Conservation (phyloP, 371 early-diverging fungal species). For the Sporodiniella umbellata region DNA sequence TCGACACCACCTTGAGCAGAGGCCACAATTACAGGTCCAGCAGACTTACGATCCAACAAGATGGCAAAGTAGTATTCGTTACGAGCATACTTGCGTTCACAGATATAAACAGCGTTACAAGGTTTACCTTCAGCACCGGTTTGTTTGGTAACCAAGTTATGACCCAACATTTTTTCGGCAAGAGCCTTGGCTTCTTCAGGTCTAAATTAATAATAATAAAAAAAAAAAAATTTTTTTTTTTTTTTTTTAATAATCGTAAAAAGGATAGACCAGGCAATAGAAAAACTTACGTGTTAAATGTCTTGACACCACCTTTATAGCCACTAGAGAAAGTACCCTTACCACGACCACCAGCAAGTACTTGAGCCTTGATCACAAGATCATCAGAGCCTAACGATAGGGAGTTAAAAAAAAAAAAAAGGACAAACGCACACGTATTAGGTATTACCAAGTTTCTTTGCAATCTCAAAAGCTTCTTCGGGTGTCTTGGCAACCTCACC, state of each 20-base stretch:
- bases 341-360: conserved; percentile 98
- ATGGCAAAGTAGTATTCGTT: conserved; percentile 98
- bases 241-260: too few species aligned
- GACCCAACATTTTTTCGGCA: conserved; percentile 95
- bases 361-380: conserved; percentile 97
- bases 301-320: conserved; percentile 94
- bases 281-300: conserved; percentile 82
- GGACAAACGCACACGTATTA: neutral
- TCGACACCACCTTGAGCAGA: conserved; percentile 97
- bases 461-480: conserved; percentile 85
- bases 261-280: too few species aligned
- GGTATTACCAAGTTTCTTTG: conserved; percentile 79
- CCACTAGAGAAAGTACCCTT: conserved; percentile 96
- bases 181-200: conserved; percentile 85
- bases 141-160: conserved; percentile 96
- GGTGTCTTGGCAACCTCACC: conserved; percentile 90
- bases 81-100: conserved; percentile 93
- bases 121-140: conserved; percentile 94
- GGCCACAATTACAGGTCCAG: conserved; percentile 94
- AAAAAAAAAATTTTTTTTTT: conserved; percentile 9
- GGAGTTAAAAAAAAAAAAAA: conserved; percentile 2
- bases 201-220: too few species aligned
- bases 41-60: conserved; percentile 92
- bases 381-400: conserved; percentile 64
- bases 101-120: conserved; percentile 93